Conservation (phyloP, 495 filamentous ascomycete genomes). For the Parachaetomium inaequale region DNA sequence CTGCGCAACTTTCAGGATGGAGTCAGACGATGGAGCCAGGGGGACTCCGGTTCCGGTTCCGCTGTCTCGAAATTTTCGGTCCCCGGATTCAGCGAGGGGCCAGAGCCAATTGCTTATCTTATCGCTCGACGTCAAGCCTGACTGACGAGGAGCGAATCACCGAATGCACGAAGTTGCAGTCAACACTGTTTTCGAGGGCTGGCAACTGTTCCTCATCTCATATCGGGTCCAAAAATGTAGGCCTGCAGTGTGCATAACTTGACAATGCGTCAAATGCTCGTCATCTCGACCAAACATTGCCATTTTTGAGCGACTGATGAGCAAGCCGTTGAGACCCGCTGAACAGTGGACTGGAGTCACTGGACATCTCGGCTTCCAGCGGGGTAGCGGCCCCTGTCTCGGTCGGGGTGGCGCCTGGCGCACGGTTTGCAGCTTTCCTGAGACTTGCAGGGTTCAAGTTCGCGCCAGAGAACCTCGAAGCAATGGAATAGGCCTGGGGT, state of each 20-base stretch:
- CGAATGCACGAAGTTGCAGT: no score
- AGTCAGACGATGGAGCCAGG: constrained; percentile 8
- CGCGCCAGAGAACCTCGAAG: no score
- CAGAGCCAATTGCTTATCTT: neutral
- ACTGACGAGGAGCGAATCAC: no score
- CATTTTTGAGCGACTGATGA: neutral
- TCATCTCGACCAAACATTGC: neutral
- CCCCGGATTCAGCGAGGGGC: neutral
- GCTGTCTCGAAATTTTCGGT: neutral
- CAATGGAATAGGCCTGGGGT: no score
- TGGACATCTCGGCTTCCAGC: neutral
- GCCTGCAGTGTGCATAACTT: neutral
- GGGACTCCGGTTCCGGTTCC: constrained; percentile 9
- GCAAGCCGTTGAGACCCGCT: neutral
- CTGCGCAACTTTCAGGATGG: neutral
- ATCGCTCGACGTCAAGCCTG: neutral
- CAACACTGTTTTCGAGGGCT: no score
- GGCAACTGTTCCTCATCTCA: neutral
- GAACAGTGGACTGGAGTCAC: no score
- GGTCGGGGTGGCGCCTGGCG: neutral
- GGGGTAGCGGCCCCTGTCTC: neutral
- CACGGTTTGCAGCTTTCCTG: neutral
- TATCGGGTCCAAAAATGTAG: neutral
- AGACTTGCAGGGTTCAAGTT: neutral
- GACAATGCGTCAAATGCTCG: neutral